Evolutionary conservation across 2,329 filamentous ascomycete species (phyloP).

Genomic region (Stagonosporopsis rhizophila): DNA sequence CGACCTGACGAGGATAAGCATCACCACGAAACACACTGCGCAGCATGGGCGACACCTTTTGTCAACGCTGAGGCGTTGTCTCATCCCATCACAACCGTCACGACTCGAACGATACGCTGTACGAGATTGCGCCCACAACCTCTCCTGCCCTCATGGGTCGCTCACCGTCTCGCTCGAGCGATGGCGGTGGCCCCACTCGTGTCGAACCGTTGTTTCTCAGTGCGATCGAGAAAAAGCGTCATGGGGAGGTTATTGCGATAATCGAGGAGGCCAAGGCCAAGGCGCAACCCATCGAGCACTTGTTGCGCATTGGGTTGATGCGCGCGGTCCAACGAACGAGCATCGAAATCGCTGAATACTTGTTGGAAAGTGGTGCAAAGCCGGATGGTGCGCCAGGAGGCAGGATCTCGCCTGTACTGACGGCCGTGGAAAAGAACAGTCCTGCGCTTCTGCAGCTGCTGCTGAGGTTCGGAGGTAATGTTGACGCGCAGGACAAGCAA

Average conservation of each 20-base stretch:
- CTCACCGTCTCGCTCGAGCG: slow-evolving; percentile 46
- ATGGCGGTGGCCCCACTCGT: slow-evolving; percentile 43
- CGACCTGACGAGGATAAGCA: slow-evolving; percentile 5
- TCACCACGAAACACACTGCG: slow-evolving; percentile 10
- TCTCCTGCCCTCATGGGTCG: slow-evolving; percentile 38
- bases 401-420: slow-evolving; percentile 40
- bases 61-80: slow-evolving; percentile 12
- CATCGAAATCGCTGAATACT: slow-evolving; percentile 39
- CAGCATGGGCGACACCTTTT: slow-evolving; percentile 18
- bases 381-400: slow-evolving; percentile 44
- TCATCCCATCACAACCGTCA: slow-evolving; percentile 6
- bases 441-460: slow-evolving; percentile 42
- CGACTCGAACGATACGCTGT: slow-evolving; percentile 11
- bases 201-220: slow-evolving; percentile 46
- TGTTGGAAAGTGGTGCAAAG: slow-evolving; percentile 44
- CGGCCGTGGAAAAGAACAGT: slow-evolving; percentile 40
- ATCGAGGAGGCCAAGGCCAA: slow-evolving; percentile 45
- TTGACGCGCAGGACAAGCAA: slow-evolving; percentile 46
- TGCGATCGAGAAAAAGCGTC: slow-evolving; percentile 42
- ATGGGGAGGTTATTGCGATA: slow-evolving; percentile 43
- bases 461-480: slow-evolving; percentile 42
- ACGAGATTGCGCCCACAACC: background rate
- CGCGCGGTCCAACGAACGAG: slow-evolving; percentile 46
- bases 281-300: slow-evolving; percentile 42
- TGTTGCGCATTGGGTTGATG: slow-evolving; percentile 47